These are phyloP conservation scores for Talaromyces amestolkiae DNA, from an alignment of 2,329 filamentous ascomycete genomes.

Conservation along the genomic window DNA sequence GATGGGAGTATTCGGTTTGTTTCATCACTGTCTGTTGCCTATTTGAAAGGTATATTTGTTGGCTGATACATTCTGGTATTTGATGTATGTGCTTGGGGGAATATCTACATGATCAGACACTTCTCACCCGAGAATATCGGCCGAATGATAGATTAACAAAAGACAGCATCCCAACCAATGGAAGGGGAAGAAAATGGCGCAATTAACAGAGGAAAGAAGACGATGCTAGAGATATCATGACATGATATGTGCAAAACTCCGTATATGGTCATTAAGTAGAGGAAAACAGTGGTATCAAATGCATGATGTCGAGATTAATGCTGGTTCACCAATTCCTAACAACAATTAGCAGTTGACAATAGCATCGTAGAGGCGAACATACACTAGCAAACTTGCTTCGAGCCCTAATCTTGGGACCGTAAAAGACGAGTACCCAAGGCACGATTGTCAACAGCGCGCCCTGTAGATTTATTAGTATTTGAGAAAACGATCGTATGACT, in stretches of 20 bases:
- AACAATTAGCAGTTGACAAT: not conserved
- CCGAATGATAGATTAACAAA: slow-evolving; percentile 25
- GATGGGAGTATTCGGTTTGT: no score
- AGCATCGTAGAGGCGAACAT: slow-evolving; percentile 25
- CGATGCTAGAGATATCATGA: not conserved
- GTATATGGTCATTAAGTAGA: not conserved
- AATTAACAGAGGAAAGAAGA: slow-evolving; percentile 23
- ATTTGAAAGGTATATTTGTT: not conserved
- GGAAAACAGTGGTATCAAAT: not conserved
- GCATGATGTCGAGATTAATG: not conserved
- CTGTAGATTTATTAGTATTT: slow-evolving; percentile 19
- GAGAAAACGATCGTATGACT: not conserved
- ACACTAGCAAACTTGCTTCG: slow-evolving; percentile 73
- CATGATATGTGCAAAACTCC: not conserved
- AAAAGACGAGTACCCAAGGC: slow-evolving; percentile 83
- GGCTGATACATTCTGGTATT: not conserved
- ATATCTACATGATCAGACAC: not conserved
- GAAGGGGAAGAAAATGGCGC: slow-evolving; percentile 31
- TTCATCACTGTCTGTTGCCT: not conserved
- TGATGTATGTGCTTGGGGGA: not conserved
- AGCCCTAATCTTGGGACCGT: slow-evolving; percentile 70
- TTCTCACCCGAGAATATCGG: slow-evolving; percentile 23
- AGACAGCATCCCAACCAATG: slow-evolving; percentile 27
- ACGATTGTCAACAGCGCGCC: slow-evolving; percentile 66
- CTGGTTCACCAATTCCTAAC: slow-evolving; percentile 21